Evolutionary conservation across 805 yeast genomes (phyloP).

Genomic region (Spathaspora arborariae): DNA sequence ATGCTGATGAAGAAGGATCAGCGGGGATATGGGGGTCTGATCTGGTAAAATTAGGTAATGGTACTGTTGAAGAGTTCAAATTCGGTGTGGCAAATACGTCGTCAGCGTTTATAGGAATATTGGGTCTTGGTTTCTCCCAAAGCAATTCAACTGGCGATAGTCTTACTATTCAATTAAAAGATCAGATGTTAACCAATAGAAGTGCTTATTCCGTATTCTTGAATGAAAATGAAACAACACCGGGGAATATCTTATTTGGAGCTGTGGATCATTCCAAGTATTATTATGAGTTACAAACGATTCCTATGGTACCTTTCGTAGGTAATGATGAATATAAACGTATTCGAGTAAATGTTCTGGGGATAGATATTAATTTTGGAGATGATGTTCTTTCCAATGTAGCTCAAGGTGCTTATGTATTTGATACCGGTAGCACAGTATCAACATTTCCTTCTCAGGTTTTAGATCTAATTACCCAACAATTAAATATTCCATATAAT

Average conservation of each 20-base stretch:
- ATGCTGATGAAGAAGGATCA: conserved; percentile 42
- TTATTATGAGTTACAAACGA: conserved; percentile 17
- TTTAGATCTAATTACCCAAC: not conserved
- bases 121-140: conserved; percentile 6
- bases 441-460: not conserved
- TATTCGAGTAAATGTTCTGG: not conserved
- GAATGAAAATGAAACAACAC: conserved; percentile 11
- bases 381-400: not conserved
- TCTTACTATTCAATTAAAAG: conserved; percentile 16
- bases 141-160: conserved; percentile 20
- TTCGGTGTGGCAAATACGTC: not conserved
- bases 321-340: conserved; percentile 24
- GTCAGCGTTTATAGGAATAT: not conserved
- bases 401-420: not conserved
- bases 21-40: conserved; percentile 62
- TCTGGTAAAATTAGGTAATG: conserved; percentile 47
- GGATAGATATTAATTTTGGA: not conserved
- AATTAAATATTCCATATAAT: not conserved
- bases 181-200: conserved; percentile 28
- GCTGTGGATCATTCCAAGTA: conserved; percentile 26
- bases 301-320: conserved; percentile 21
- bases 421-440: not conserved
- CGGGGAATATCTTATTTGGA: conserved; percentile 26
- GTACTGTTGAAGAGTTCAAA: conserved; percentile 29
- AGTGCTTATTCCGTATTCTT: conserved; percentile 31